Evolutionary conservation across 176 grass and related monocot genomes (phyloP), one percentile per base, ranked within the genome.

Genomic region (Phoenix roebelenii): DNA sequence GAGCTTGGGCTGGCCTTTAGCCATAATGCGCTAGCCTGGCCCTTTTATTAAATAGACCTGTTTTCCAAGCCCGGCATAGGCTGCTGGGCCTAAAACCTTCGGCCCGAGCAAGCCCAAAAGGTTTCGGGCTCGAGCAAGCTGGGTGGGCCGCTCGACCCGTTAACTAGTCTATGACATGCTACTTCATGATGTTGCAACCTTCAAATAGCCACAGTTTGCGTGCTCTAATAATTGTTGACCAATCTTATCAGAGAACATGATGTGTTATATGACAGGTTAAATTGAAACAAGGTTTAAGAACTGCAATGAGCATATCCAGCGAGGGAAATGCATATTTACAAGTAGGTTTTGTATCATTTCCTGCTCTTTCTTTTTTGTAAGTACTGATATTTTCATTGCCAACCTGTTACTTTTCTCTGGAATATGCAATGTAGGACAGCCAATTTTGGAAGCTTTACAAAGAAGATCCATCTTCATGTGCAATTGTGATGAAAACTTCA

Each of bases 401-500:
- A 49, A 55, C 61, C 32, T 79, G 49, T 52, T 64, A 20, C 75
- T 59, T 70, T 44, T 44, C 35, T 14, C 35, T 44, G 35, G 35
- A 30, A 20, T 52, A 73, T 77, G 50, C 12, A 25, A 28, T 72
- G 17, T 72, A 89, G 89, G 79, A 77, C 22, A 85, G 70, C 75
- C 70, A 83, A 64, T 89, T 95, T 76, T 89, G 82, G 89, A 95
- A 77, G 55, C 85, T 95, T 66, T 89, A 82, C 62, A 78, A 83
- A 67, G 72, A 89, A 85, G 81, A 95, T 64, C 68, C 64, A 51
- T 63, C 24, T 66, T 71, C 54, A 75, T 95, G 89, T 14, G 82
- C 81, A 22, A 72, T 92, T 76, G 93, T 97, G 54, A 82, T 97
- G 78, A 97, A 88, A 81, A 92, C 93, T 71, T 78, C 93, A 78